Conservation (phyloP, 2,329 filamentous ascomycete genomes). For the Sarocladium brachiariae region DNA sequence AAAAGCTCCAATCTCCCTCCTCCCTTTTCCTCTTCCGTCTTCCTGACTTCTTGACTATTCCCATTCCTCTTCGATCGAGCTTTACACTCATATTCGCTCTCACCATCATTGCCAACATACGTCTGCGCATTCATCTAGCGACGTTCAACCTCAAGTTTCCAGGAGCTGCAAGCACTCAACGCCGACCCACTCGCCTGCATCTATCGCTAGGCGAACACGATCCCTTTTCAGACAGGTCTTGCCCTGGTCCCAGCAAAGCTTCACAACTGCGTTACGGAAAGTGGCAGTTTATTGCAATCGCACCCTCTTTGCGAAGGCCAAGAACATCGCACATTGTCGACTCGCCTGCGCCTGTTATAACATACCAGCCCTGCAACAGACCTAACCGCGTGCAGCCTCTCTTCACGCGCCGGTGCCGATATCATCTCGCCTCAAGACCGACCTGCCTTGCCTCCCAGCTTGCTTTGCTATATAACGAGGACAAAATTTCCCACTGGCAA, state of each 20-base stretch:
- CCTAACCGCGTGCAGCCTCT: constrained; percentile 25
- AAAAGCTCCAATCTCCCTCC: constrained; percentile 19
- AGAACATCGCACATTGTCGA: background rate
- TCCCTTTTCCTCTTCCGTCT: constrained; percentile 13
- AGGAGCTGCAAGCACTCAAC: constrained; percentile 9
- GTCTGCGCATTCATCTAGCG: background rate
- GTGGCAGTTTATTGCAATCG: too few relatives aligned
- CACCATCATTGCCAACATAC: constrained; percentile 9
- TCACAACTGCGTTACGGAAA: background rate
- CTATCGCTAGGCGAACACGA: background rate
- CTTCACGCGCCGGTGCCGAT: constrained; percentile 27
- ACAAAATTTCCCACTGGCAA: constrained; percentile 25
- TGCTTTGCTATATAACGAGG: too few relatives aligned
- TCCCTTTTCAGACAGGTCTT: background rate
- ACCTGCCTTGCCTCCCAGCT: constrained; percentile 14
- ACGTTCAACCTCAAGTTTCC: background rate
- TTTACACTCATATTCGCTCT: background rate
- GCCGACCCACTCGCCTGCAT: constrained; percentile 10
- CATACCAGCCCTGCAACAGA: background rate
- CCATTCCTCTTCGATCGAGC: constrained; percentile 9
- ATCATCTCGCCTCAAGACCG: constrained; percentile 20
- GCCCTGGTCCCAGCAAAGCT: background rate
- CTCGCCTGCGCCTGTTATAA: background rate
- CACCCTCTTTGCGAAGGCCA: background rate
- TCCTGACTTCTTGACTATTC: constrained; percentile 13